Percentiles rank a stretch among this genome's conserved stretches.
phyloP scores from a whole-genome alignment of 106 monocot species.

The Dendrobium nobile region DNA sequence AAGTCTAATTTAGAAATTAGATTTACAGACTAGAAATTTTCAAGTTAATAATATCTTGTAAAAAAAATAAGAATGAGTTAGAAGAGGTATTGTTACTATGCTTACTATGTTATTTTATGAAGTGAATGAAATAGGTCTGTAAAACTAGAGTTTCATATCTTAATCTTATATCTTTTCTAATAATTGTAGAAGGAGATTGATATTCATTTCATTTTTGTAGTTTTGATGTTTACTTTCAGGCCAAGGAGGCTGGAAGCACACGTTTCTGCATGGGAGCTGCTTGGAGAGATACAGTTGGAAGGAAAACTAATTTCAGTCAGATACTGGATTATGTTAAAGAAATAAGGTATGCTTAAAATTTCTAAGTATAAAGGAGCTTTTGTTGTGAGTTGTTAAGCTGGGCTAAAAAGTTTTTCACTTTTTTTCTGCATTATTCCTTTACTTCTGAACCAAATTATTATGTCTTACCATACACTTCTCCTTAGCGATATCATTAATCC shows the following conservation, averaged over 20 bases:
- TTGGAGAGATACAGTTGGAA: conserved; percentile 96
- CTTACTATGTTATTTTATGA: neutral
- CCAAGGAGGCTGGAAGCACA: conserved; percentile 95
- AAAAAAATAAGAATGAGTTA: too few species aligned
- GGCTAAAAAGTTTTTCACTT: neutral
- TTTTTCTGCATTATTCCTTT: neutral
- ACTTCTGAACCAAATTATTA: neutral
- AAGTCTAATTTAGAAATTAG: too few species aligned
- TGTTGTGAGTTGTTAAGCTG: neutral
- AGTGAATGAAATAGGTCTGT: neutral
- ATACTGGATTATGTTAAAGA: conserved; percentile 96
- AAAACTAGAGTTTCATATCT: neutral
- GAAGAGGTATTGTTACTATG: neutral
- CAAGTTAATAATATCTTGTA: too few species aligned
- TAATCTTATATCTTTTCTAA: neutral
- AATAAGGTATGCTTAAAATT: conserved; percentile 56
- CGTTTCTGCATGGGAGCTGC: conserved; percentile 99
- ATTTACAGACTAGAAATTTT: too few species aligned
- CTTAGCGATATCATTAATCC: neutral
- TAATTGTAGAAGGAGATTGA: neutral
- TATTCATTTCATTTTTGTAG: neutral
- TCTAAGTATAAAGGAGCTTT: neutral
- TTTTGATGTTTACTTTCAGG: conserved; percentile 34
- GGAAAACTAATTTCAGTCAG: conserved; percentile 91
- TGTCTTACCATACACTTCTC: neutral